These are phyloP conservation scores for Aureobasidium sp. DNA, from an alignment of 2,329 filamentous ascomycete species.

Conservation along the genomic window DNA sequence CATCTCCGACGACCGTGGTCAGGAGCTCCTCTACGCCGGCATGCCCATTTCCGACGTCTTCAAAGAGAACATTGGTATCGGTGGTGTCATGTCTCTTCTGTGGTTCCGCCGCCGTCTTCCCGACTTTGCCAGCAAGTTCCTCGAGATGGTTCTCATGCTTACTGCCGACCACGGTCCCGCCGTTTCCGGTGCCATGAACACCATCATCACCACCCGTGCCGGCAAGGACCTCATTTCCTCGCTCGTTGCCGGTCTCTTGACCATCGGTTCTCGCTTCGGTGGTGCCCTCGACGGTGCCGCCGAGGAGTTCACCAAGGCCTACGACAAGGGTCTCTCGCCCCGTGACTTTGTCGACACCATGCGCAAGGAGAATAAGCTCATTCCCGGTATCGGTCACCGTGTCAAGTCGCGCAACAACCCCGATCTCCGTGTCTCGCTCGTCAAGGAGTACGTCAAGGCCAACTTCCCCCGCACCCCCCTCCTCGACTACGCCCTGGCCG, in stretches of 20 bases:
- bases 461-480: conserved; percentile 98
- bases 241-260: conserved; percentile 91
- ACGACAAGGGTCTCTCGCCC: conserved; percentile 94
- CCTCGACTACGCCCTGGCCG: conserved; percentile 95
- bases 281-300: conserved; percentile 96
- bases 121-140: conserved; percentile 93
- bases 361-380: conserved; percentile 99
- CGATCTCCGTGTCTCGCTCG: conserved; percentile 96
- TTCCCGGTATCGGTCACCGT: conserved; percentile 97
- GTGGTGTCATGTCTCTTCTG: conserved; percentile 98
- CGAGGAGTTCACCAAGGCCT: conserved; percentile 96
- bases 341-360: conserved; percentile 98
- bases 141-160: conserved; percentile 99
- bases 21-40: conserved; percentile 96
- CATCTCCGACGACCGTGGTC: conserved; percentile 98
- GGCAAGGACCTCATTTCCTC: conserved; percentile 97
- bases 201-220: conserved; percentile 98
- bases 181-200: conserved; percentile 99
- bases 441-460: conserved; percentile 97
- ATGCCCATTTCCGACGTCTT: conserved; percentile 99
- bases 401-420: conserved; percentile 99
- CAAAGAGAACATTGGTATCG: conserved; percentile 96
- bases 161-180: conserved; percentile 98
- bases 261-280: conserved; percentile 96
- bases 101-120: conserved; percentile 99